phyloP scores from a whole-genome alignment of 225 moss, liverwort and hornwort species.

The Polytrichum commune region DNA sequence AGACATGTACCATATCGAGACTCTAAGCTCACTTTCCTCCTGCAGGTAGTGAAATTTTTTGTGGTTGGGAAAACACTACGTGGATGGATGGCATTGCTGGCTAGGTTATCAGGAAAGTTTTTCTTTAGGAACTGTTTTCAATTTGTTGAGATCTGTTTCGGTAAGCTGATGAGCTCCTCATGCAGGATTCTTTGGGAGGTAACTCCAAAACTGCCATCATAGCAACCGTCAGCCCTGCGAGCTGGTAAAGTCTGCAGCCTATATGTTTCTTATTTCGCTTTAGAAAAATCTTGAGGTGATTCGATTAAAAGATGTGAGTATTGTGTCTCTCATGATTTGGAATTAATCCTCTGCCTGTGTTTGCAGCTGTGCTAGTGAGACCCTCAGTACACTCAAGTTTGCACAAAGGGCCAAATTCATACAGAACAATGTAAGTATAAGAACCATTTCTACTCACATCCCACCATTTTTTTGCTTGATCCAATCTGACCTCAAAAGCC shows the following conservation, averaged over 20 bases:
- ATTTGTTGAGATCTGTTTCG: too few relatives aligned
- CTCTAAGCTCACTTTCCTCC: constrained; percentile 58
- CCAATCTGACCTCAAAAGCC: background rate
- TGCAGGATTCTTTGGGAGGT: constrained; percentile 55
- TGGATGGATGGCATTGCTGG: too few relatives aligned
- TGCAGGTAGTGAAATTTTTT: constrained; percentile 36
- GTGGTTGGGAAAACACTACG: too few relatives aligned
- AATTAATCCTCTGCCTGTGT: background rate
- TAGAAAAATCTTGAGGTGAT: too few relatives aligned
- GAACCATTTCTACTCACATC: too few relatives aligned
- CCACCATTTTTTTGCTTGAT: background rate
- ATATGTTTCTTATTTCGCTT: too few relatives aligned
- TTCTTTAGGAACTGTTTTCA: too few relatives aligned
- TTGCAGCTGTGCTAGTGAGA: constrained; percentile 61
- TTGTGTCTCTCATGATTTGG: background rate
- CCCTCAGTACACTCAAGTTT: constrained; percentile 63
- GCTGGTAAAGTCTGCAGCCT: constrained; percentile 33
- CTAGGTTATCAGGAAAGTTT: too few relatives aligned
- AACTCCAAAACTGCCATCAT: constrained; percentile 59
- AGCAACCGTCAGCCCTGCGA: constrained; percentile 53
- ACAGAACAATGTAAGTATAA: constrained; percentile 51
- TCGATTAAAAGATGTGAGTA: background rate
- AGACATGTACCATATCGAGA: constrained; percentile 61
- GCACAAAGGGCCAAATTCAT: constrained; percentile 72
- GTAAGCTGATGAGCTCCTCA: background rate